Percentiles rank a stretch among this genome's conserved stretches.
These are phyloP conservation scores for Candida berthetii DNA, from an alignment of 805 yeast species.

Conservation along the genomic window DNA sequence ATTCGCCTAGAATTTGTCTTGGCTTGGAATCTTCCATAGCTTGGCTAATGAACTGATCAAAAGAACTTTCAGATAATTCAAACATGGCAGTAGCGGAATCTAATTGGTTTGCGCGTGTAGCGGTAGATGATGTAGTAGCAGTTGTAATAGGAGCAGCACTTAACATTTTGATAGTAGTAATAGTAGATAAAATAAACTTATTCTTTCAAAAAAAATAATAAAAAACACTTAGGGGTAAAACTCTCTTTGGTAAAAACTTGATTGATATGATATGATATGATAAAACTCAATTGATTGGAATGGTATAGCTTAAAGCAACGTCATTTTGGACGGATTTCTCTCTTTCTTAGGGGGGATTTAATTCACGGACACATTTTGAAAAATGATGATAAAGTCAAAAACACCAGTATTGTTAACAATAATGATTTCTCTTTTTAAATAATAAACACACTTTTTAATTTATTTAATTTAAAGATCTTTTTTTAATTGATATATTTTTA, in stretches of 20 bases:
- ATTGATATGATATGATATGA: not conserved
- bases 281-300: not conserved
- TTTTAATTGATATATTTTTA: constrained; percentile 5
- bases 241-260: not conserved
- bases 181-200: not conserved
- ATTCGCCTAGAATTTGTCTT: constrained; percentile 22
- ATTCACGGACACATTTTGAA: constrained; percentile 19
- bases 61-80: constrained; percentile 19
- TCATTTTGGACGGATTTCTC: constrained; percentile 18
- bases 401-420: constrained; percentile 7
- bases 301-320: constrained; percentile 6
- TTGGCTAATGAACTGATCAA: constrained; percentile 4
- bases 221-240: not conserved
- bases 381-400: constrained; percentile 2
- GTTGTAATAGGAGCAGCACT: not conserved
- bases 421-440: constrained; percentile 3
- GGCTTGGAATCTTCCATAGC: constrained; percentile 10
- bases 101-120: constrained; percentile 2
- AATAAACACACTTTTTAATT: constrained; percentile 6
- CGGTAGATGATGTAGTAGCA: constrained; percentile 3
- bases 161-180: constrained; percentile 1
- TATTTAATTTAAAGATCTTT: constrained; percentile 5
- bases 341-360: not conserved
- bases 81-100: constrained; percentile 17
- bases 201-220: not conserved